These are phyloP conservation scores for Trebouxia sp. DNA, from an alignment of 139 green algal species.

Conservation along the genomic window DNA sequence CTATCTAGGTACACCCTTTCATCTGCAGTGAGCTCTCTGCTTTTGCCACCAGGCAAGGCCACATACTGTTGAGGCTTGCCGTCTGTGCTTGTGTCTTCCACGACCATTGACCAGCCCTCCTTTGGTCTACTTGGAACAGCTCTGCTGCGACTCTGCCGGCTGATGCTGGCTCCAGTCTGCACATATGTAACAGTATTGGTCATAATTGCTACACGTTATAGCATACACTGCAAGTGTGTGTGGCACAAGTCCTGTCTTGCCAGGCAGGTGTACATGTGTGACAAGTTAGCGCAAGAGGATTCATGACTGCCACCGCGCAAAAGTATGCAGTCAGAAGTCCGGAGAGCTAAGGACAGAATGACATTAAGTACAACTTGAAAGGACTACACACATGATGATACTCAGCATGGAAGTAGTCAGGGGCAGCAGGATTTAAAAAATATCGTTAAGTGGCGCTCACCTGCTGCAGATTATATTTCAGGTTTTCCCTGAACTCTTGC, in stretches of 20 bases:
- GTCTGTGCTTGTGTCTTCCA: not conserved
- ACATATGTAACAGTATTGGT: too few species aligned
- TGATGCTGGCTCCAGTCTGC: not conserved
- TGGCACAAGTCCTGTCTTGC: too few species aligned
- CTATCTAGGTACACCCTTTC: slow-evolving; percentile 46
- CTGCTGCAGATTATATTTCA: slow-evolving; percentile 21
- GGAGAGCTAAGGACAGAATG: too few species aligned
- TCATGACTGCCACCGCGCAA: too few species aligned
- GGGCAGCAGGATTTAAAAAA: not conserved
- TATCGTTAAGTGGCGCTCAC: not conserved
- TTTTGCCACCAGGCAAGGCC: not conserved
- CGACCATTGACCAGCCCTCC: slow-evolving; percentile 17
- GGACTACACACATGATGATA: too few species aligned
- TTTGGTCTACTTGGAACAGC: not conserved
- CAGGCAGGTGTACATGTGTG: too few species aligned
- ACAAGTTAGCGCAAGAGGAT: too few species aligned
- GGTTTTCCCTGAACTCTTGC: not conserved
- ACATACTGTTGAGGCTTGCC: not conserved
- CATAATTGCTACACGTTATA: too few species aligned
- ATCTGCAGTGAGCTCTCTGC: slow-evolving; percentile 39
- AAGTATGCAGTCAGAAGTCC: too few species aligned
- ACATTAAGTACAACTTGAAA: too few species aligned
- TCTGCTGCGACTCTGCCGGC: slow-evolving; percentile 1
- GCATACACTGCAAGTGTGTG: too few species aligned
- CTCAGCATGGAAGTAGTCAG: too few species aligned